Base-by-base conservation (phyloP, 768 basidiomycete genomes). In the Nevesoporus exiguus region DNA sequence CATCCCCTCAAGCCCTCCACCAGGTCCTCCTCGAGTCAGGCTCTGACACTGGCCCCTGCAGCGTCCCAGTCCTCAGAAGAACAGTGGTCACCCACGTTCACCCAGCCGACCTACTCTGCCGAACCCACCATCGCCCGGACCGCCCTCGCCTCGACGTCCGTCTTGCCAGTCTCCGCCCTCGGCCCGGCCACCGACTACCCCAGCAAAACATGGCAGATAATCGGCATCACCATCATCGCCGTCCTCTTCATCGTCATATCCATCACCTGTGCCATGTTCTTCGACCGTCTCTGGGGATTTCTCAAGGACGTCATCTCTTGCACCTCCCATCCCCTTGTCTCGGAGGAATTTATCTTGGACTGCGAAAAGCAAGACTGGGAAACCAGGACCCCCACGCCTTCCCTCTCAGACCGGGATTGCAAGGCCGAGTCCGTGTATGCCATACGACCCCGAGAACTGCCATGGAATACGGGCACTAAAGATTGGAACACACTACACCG, bases 271-370 rank as follows among this genome's bases (percentile, higher is more conserved):
- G 71, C 82, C 51, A 77, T 84, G 27, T 89, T 85, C 70, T 88
- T 87, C 69, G 86, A 90, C 70, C 77, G 81, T 33, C 84, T 86
- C 78, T 83, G 79, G 78, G 75, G 79, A 24, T 83, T 87, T 66
- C 49, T 85, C 49, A 70, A 75, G 33, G 83, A 81, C 43, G 61
- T 81, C 45, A 41, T 81, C 21, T 75, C 76, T 52, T 75, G 79
- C 56, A 69, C 68, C 29, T 67, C 66, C 44, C 64, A 63, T 7
- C 53, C 55, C 9, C 56, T 51, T 29, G 75, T 74, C 25, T 64
- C 69, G 30, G 86, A 88, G 66, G 77, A 80, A 51, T 68, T 88
- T 68, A 73, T 85, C 27, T 80, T 81, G 0, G 86, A 89, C 70
- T 83, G 81, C 78, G 76, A 81, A 62, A 80, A 78, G 56, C 73